Conservation (phyloP, 176 grass and related monocot species). For the Melocanna baccifera region DNA sequence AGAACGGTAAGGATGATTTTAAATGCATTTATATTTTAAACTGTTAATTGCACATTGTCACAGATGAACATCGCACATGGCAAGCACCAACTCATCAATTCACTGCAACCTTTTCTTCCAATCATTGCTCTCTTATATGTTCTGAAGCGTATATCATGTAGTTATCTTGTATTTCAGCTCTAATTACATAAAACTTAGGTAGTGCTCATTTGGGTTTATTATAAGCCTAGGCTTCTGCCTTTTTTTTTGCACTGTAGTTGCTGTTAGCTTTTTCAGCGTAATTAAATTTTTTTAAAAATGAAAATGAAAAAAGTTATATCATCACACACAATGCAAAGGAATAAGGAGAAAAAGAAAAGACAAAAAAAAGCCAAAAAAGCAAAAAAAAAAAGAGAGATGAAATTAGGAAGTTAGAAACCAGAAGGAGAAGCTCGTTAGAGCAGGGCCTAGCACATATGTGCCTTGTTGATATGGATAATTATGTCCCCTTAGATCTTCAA, state of each 20-base stretch:
- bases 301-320: too few relatives aligned
- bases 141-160: not conserved
- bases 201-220: too few relatives aligned
- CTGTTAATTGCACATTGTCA: not conserved
- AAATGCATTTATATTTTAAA: not conserved
- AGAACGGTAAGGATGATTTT: conserved; percentile 67
- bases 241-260: too few relatives aligned
- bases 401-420: too few relatives aligned
- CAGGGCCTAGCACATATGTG: not conserved
- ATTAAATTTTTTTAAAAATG: too few relatives aligned
- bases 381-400: too few relatives aligned
- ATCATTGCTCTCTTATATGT: not conserved
- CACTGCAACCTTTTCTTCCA: not conserved
- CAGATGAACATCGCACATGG: not conserved
- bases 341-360: too few relatives aligned
- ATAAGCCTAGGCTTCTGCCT: too few relatives aligned
- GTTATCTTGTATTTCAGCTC: not conserved
- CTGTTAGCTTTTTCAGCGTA: too few relatives aligned
- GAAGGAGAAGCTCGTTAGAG: too few relatives aligned
- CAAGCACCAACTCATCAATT: not conserved
- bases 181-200: not conserved
- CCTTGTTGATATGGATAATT: not conserved
- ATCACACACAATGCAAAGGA: too few relatives aligned
- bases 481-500: not conserved
- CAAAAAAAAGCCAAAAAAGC: too few relatives aligned